These are phyloP conservation scores for Arachis monticola DNA, from an alignment of 331 rosid species.

Conservation along the genomic window DNA sequence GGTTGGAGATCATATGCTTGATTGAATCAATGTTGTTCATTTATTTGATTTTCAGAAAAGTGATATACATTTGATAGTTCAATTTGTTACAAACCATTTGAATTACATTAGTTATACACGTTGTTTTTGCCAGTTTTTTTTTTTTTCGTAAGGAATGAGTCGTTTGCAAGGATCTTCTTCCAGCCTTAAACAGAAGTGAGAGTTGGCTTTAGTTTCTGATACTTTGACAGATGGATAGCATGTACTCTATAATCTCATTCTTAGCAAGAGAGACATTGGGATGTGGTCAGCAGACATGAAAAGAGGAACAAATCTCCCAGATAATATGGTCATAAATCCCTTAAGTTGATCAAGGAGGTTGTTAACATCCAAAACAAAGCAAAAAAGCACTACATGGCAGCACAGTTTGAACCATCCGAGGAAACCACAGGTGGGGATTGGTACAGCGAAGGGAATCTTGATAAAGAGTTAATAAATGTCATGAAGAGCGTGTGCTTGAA, in stretches of 20 bases:
- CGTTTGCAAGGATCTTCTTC: constrained; percentile 43
- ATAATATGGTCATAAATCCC: constrained; percentile 49
- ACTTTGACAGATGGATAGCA: constrained; percentile 58
- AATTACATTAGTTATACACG: not conserved
- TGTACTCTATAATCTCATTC: constrained; percentile 54
- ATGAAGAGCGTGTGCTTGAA: constrained; percentile 48
- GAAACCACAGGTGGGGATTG: constrained; percentile 80
- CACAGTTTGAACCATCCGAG: constrained; percentile 71
- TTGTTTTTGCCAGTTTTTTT: constrained; percentile 20
- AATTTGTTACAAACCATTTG: not conserved
- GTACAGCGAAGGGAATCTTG: constrained; percentile 64
- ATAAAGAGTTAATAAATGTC: constrained; percentile 50
- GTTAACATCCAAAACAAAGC: constrained; percentile 62
- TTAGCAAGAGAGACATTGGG: constrained; percentile 61
- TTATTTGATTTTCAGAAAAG: constrained; percentile 10
- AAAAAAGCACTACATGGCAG: constrained; percentile 70
- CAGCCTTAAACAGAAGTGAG: constrained; percentile 49
- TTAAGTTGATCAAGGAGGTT: constrained; percentile 69
- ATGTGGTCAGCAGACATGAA: constrained; percentile 68
- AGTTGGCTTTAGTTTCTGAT: constrained; percentile 32
- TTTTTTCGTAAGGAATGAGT: constrained; percentile 50
- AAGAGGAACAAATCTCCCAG: constrained; percentile 54
- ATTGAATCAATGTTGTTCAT: not conserved
- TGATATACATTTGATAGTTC: not conserved
- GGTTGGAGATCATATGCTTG: not conserved